These are phyloP conservation scores for Mucor sp. DNA, from an alignment of 371 early-diverging fungal genomes.

Conservation along the genomic window DNA sequence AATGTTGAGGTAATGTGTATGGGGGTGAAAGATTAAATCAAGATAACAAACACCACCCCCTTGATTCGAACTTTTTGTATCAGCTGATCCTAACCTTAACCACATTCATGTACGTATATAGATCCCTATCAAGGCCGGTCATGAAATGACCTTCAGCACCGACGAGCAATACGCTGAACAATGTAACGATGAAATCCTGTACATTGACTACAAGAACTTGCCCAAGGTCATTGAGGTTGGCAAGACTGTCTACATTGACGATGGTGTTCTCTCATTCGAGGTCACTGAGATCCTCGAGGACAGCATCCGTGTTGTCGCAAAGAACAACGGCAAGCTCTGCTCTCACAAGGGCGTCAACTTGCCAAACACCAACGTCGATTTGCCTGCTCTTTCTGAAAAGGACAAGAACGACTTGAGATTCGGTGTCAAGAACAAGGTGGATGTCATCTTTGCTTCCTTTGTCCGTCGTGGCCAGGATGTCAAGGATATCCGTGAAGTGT, in stretches of 20 bases:
- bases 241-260: slow-evolving; percentile 86
- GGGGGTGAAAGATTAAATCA: not conserved
- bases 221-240: slow-evolving; percentile 80
- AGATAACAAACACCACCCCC: not conserved
- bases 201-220: slow-evolving; percentile 88
- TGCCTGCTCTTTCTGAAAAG: slow-evolving; percentile 94
- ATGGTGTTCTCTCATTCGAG: slow-evolving; percentile 84
- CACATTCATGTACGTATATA: not conserved
- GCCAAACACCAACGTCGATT: slow-evolving; percentile 84
- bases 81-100: not conserved
- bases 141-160: slow-evolving; percentile 86
- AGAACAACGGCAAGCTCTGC: slow-evolving; percentile 77
- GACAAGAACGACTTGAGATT: slow-evolving; percentile 91
- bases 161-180: slow-evolving; percentile 65
- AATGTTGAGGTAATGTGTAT: slow-evolving; percentile 46
- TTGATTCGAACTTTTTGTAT: not conserved
- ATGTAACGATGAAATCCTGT: slow-evolving; percentile 77
- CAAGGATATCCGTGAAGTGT: slow-evolving; percentile 73
- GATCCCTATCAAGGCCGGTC: slow-evolving; percentile 68
- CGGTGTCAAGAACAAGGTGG: slow-evolving; percentile 93
- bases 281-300: slow-evolving; percentile 68
- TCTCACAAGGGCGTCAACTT: slow-evolving; percentile 90
- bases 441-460: slow-evolving; percentile 98
- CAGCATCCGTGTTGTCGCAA: slow-evolving; percentile 68
- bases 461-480: slow-evolving; percentile 92